These are phyloP conservation scores for Tetracentron sinense DNA, from an alignment of 164 flowering plant genomes.

Conservation along the genomic window DNA sequence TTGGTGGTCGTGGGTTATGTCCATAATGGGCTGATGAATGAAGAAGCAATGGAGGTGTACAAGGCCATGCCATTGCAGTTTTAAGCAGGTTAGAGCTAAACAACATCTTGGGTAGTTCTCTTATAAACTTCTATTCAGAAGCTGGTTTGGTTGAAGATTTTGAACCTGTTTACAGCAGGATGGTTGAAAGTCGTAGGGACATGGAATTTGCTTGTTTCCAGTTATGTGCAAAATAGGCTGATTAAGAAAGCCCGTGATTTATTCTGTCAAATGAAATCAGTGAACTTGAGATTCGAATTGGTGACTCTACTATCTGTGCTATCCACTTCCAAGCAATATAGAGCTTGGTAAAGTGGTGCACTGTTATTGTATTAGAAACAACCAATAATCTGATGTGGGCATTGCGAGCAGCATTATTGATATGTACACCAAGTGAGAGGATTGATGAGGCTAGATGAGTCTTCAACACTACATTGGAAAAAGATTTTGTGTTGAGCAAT, in stretches of 20 bases:
- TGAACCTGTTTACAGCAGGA: constrained; percentile 43
- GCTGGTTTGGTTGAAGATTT: constrained; percentile 50
- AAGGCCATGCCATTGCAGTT: constrained; percentile 65
- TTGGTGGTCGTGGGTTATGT: constrained; percentile 60
- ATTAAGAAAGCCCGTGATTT: constrained; percentile 38
- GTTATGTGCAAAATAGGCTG: constrained; percentile 44
- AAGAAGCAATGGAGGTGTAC: constrained; percentile 52
- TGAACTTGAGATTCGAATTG: constrained; percentile 51
- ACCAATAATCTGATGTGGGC: constrained; percentile 50
- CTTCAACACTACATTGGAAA: constrained; percentile 37
- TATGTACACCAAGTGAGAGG: constrained; percentile 57
- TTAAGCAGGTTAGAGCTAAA: constrained; percentile 47
- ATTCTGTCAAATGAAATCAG: constrained; percentile 50
- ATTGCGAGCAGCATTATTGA: constrained; percentile 52
- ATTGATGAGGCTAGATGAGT: constrained; percentile 40
- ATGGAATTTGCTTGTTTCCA: constrained; percentile 71
- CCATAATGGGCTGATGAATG: constrained; percentile 61
- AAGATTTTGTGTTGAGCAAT: constrained; percentile 62
- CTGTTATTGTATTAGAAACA: constrained; percentile 54
- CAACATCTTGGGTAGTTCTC: constrained; percentile 58
- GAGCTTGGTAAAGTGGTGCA: constrained; percentile 58
- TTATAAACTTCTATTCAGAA: constrained; percentile 64
- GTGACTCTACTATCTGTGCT: constrained; percentile 59
- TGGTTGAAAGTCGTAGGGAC: constrained; percentile 59
- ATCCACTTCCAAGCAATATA: constrained; percentile 34